A percentile compares a stretch with the other conserved stretches of the same genome.
Evolutionary conservation across 129 eudicot genomes (phyloP).

Genomic region (carrot (Daucus carota)): DH1_v3.0 NC_030383.2:60842001-60842500

Average conservation of each 20-base stretch:
- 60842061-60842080: background rate
- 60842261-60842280: background rate
- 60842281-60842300: background rate
- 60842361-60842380: too few species aligned
- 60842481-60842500: too few species aligned
- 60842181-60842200: background rate
- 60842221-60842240: background rate
- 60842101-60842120: background rate
- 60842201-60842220: background rate
- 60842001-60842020: background rate
- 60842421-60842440: too few species aligned
- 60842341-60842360: too few species aligned
- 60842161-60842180: conserved; percentile 1
- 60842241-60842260: background rate
- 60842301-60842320: too few species aligned
- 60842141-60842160: background rate
- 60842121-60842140: background rate
- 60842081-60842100: background rate
- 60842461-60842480: too few species aligned
- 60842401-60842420: too few species aligned
- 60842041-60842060: background rate
- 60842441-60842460: too few species aligned
- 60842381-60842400: too few species aligned
- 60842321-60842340: too few species aligned
- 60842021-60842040: background rate